Evolutionary conservation across 164 flowering plant species (phyloP).

Genomic region (Tinospora cordifolia): DNA sequence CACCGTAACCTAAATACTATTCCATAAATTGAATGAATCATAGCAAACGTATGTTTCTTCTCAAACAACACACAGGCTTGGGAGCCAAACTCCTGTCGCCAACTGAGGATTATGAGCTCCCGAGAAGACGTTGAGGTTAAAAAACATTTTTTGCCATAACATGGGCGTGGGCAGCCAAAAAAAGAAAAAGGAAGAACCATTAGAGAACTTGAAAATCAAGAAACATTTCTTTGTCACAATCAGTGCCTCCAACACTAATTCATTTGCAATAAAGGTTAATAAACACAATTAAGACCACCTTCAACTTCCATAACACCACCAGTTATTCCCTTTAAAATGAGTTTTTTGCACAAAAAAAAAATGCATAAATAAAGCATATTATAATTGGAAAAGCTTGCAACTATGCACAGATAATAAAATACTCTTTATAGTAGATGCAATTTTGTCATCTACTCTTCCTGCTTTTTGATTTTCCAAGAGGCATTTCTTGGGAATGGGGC

Average conservation of each 20-base stretch:
- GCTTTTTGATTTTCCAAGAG: slow-evolving; percentile 1
- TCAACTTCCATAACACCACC: not conserved
- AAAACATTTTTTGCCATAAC: not conserved
- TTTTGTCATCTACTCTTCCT: slow-evolving; percentile 5
- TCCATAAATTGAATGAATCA: not conserved
- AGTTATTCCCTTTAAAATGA: not conserved
- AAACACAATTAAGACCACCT: not conserved
- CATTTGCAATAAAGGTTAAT: not conserved
- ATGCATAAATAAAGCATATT: not conserved
- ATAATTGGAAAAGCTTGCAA: slow-evolving; percentile 7
- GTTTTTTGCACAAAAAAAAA: slow-evolving; percentile 1
- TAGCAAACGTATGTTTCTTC: not conserved
- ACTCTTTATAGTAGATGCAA: slow-evolving; percentile 1
- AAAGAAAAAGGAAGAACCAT: not conserved
- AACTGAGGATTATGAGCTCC: not conserved
- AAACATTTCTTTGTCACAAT: slow-evolving; percentile 2
- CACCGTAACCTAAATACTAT: not conserved
- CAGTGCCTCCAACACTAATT: not conserved
- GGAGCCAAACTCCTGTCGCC: not conserved
- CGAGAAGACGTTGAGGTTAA: not conserved
- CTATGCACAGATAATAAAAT: slow-evolving; percentile 6
- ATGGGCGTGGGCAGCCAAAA: not conserved
- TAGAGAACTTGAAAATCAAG: not conserved
- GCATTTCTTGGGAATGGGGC: slow-evolving; percentile 8
- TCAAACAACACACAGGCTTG: not conserved